A percentile compares a stretch with the other conserved stretches of the same genome.
Conservation (phyloP, 1,139 yeast species). For the Neolecta irregularis region DNA sequence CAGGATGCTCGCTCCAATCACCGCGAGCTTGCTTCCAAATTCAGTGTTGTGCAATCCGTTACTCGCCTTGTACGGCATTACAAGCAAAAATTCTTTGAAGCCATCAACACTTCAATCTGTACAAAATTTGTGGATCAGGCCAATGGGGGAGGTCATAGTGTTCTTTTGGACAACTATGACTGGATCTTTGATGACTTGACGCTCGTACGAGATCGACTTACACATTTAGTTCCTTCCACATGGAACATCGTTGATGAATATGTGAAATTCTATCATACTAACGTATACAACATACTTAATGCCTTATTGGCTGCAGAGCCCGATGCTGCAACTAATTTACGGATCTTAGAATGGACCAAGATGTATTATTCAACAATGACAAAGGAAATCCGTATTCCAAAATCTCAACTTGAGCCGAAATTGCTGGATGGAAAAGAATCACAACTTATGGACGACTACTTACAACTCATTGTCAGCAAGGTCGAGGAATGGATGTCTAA, state of each 20-base stretch:
- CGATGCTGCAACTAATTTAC: slow-evolving; percentile 26
- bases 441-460: slow-evolving; percentile 52
- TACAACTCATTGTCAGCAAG: slow-evolving; percentile 49
- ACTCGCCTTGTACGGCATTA: slow-evolving; percentile 40
- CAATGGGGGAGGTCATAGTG: slow-evolving; percentile 26
- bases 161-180: slow-evolving; percentile 52
- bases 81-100: slow-evolving; percentile 45
- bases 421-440: slow-evolving; percentile 50
- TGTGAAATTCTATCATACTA: slow-evolving; percentile 52
- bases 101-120: slow-evolving; percentile 50
- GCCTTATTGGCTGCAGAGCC: slow-evolving; percentile 57
- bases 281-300: slow-evolving; percentile 47
- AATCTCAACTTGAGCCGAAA: slow-evolving; percentile 29
- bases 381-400: slow-evolving; percentile 32
- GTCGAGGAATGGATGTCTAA: slow-evolving; percentile 71
- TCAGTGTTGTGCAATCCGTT: slow-evolving; percentile 7
- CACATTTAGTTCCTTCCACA: slow-evolving; percentile 46
- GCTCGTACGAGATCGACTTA: slow-evolving; percentile 44
- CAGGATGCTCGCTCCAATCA: slow-evolving; percentile 20
- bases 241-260: slow-evolving; percentile 61
- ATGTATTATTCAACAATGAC: slow-evolving; percentile 41
- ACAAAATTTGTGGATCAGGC: slow-evolving; percentile 32
- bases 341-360: slow-evolving; percentile 58
- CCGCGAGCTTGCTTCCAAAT: slow-evolving; percentile 6
- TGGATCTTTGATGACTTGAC: slow-evolving; percentile 76